Conservation (phyloP, 495 filamentous ascomycete genomes). For the Ramalina intermedia region DNA sequence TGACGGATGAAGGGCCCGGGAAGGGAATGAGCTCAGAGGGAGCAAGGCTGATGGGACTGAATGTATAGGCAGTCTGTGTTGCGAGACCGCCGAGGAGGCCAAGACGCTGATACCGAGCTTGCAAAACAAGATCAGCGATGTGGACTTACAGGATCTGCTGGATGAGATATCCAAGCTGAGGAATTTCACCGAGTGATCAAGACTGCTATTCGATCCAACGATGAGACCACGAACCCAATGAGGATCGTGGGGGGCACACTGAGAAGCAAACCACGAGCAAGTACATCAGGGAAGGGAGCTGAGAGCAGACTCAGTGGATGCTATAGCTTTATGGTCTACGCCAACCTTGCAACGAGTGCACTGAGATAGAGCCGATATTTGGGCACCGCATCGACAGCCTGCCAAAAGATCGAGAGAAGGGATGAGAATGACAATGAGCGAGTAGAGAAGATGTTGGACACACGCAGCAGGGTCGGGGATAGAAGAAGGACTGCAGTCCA, state of each 20-base stretch:
- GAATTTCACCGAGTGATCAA: conserved; percentile 35
- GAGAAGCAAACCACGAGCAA: not conserved
- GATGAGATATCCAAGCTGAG: conserved; percentile 78
- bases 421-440: too few relatives aligned
- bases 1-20: not conserved
- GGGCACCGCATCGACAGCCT: too few relatives aligned
- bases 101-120: conserved; percentile 91
- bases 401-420: too few relatives aligned
- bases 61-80: conserved; percentile 65
- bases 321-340: too few relatives aligned
- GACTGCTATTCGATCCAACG: too few relatives aligned
- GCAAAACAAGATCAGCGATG: conserved; percentile 72
- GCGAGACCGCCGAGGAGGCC: conserved; percentile 84
- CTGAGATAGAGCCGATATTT: too few relatives aligned
- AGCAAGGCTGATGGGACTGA: conserved; percentile 6
- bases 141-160: conserved; percentile 70
- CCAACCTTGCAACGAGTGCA: too few relatives aligned
- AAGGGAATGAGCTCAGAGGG: not conserved
- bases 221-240: not conserved
- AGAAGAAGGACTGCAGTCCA: not conserved
- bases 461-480: not conserved
- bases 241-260: not conserved
- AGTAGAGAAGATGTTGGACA: not conserved
- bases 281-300: not conserved
- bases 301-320: not conserved